phyloP scores from a whole-genome alignment of 2,329 filamentous ascomycete genomes.

The Lachnellula hyalina region DNA sequence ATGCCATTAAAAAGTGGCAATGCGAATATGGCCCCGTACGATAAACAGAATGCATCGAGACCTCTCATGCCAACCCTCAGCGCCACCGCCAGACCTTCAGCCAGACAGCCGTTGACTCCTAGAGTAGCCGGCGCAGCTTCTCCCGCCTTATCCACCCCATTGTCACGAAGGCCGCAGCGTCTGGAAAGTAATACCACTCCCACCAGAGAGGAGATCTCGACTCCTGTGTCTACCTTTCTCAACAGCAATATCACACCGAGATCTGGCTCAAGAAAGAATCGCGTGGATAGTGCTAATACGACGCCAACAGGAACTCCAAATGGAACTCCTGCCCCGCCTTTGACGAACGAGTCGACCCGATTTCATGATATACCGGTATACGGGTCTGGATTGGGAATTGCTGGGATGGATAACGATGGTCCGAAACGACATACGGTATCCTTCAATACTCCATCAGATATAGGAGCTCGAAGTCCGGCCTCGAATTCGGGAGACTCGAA shows the following conservation, averaged over 20 bases:
- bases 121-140: slow-evolving; percentile 42
- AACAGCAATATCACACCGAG: slow-evolving; percentile 71
- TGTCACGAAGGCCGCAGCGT: slow-evolving; percentile 48
- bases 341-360: slow-evolving; percentile 30
- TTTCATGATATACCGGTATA: slow-evolving; percentile 27
- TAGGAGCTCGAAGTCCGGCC: slow-evolving; percentile 25
- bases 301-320: slow-evolving; percentile 61
- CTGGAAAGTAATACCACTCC: slow-evolving; percentile 17
- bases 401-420: slow-evolving; percentile 24
- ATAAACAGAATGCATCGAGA: slow-evolving; percentile 46
- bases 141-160: slow-evolving; percentile 24
- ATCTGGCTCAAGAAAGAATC: slow-evolving; percentile 66
- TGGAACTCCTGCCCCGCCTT: slow-evolving; percentile 33
- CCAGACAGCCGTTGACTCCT: slow-evolving; percentile 53
- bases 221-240: slow-evolving; percentile 51
- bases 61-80: slow-evolving; percentile 64
- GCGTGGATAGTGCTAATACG: slow-evolving; percentile 61
- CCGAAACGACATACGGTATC: slow-evolving; percentile 32
- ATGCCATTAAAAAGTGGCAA: slow-evolving; percentile 24
- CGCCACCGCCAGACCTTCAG: slow-evolving; percentile 50
- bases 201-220: slow-evolving; percentile 44
- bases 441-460: slow-evolving; percentile 36
- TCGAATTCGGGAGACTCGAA: slow-evolving; percentile 46
- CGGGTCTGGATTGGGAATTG: slow-evolving; percentile 20
- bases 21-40: slow-evolving; percentile 40